Evolutionary conservation across 2,329 filamentous ascomycete species (phyloP).

Genomic region (Alternaria arborescens): DNA sequence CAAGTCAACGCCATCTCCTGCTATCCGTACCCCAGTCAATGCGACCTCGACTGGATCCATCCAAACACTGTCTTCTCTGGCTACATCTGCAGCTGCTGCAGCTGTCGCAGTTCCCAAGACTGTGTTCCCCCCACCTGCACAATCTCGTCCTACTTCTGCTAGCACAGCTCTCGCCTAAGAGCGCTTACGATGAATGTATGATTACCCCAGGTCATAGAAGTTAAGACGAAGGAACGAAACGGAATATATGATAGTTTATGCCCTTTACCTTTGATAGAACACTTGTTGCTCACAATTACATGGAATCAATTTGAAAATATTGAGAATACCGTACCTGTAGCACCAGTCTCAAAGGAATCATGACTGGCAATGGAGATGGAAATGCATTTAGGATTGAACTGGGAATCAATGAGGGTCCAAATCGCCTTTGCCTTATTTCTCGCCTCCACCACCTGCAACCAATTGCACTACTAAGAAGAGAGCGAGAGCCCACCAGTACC

Average conservation of each 20-base stretch:
- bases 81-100: constrained; percentile 7
- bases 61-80: constrained; percentile 15
- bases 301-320: neutral
- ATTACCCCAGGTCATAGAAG: constrained; percentile 6
- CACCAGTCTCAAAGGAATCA: neutral
- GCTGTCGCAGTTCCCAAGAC: constrained; percentile 6
- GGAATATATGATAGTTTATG: constrained; percentile 12
- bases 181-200: neutral
- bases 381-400: constrained; percentile 1
- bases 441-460: constrained; percentile 54
- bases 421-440: constrained; percentile 9
- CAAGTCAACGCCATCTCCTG: constrained; percentile 39
- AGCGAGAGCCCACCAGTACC: constrained; percentile 62
- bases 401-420: neutral
- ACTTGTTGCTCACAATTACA: neutral
- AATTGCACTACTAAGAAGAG: constrained; percentile 59
- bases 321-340: neutral
- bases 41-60: constrained; percentile 10
- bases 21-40: constrained; percentile 13
- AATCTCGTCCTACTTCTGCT: constrained; percentile 7
- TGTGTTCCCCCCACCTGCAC: neutral
- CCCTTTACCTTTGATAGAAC: constrained; percentile 2
- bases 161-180: constrained; percentile 12
- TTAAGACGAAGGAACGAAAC: neutral
- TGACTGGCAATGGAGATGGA: neutral